A percentile compares a stretch with the other conserved stretches of the same genome.
Conservation (phyloP, 176 grass and related monocot genomes). For the Microstegium vimineum region DNA sequence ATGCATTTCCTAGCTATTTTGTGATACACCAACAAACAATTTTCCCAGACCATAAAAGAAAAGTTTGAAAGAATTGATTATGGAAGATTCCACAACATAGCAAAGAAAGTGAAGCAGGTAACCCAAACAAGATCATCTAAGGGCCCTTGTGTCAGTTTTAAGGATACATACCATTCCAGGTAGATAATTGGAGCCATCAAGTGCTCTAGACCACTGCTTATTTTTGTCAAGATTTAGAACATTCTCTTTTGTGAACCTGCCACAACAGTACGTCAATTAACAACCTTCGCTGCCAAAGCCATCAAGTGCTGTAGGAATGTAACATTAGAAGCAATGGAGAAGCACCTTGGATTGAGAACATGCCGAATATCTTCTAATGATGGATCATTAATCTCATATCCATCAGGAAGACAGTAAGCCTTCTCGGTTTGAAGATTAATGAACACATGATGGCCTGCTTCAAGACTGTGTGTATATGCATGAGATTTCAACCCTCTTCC, state of each 20-base stretch:
- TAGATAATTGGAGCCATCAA: conserved; percentile 97
- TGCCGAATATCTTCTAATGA: conserved; percentile 90
- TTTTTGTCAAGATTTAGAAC: conserved; percentile 85
- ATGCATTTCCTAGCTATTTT: neutral
- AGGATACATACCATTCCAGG: conserved; percentile 87
- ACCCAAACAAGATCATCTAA: neutral
- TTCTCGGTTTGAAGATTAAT: conserved; percentile 98
- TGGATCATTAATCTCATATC: conserved; percentile 93
- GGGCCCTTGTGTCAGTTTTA: neutral
- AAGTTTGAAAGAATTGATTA: neutral
- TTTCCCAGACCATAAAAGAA: neutral
- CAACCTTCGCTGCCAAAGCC: neutral
- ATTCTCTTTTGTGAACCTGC: conserved; percentile 73
- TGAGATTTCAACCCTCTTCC: conserved; percentile 98
- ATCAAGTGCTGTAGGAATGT: neutral
- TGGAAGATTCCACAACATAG: neutral
- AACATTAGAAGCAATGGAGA: conserved; percentile 8
- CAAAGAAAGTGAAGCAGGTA: neutral
- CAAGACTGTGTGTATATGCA: conserved; percentile 96
- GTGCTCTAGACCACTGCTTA: conserved; percentile 98
- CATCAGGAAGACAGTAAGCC: conserved; percentile 97
- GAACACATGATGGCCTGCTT: conserved; percentile 93
- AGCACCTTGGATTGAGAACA: conserved; percentile 93
- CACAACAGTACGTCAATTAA: conserved; percentile 27
- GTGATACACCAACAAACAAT: neutral